Evolutionary conservation across 2,329 filamentous ascomycete species (phyloP), one percentile per base, ranked within the genome.

Genomic region (Reticulascus tulasneorum): DNA sequence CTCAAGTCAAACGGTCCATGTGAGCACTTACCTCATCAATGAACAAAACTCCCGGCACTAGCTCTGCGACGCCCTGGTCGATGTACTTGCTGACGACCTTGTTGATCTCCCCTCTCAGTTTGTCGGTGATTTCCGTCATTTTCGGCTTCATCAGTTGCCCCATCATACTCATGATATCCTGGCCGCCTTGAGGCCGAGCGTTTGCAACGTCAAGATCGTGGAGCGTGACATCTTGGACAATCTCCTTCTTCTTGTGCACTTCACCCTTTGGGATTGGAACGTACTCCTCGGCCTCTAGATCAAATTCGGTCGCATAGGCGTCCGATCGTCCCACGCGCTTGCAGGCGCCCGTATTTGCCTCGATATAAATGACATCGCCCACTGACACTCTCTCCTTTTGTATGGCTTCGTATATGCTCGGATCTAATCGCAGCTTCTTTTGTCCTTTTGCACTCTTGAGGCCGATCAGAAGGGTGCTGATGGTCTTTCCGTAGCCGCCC

Each of bases 91-190:
- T 95, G 49, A 98, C 93, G 20, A 98, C 91, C 70, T 97, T 97
- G 78, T 98, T 96, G 70, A 98, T 97, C 69, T 98, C 93, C 37
- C 79, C 73, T 42, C 93, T 80, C 55, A 98, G 71, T 71, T 98
- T 98, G 66, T 98, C 93, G 20, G 93, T 98, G 56, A 98, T 97
- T 63, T 98, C 93, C 6, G 93, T 98, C 82, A 96, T 96, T 72
- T 94, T 94, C 44, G 93, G 93, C 76, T 97, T 97, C 89, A 97
- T 96, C 56, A 98, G 69, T 66, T 98, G 93, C 53, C 93, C 93
- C 91, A 98, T 97, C 93, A 98, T 97, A 70, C 90, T 96, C 90
- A 98, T 97, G 49, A 98, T 94, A 62, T 98, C 93, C 71, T 98
- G 93, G 28, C 93, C 93, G 35, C 93, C 93, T 69, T 97, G 89